Conservation (phyloP, 495 filamentous ascomycete species). For the Annulohypoxylon moriforme region DNA sequence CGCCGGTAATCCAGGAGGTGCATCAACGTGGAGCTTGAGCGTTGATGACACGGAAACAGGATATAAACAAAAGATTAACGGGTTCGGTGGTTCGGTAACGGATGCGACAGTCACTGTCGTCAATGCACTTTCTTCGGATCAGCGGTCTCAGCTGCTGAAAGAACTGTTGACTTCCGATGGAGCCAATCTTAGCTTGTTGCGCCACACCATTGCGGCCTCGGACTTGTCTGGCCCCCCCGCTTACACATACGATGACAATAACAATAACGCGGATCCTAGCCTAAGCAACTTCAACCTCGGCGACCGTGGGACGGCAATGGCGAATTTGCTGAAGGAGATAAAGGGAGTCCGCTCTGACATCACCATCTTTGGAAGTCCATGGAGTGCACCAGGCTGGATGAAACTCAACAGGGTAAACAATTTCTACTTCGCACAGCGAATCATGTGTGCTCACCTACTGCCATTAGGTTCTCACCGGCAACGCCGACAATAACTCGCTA, state of each 20-base stretch:
- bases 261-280: slow-evolving; percentile 53
- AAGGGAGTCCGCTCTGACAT: slow-evolving; percentile 50
- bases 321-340: slow-evolving; percentile 57
- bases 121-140: slow-evolving; percentile 55
- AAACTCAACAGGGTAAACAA: slow-evolving; percentile 60
- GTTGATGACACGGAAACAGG: slow-evolving; percentile 62
- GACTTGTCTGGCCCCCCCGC: slow-evolving; percentile 61
- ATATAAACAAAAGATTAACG: slow-evolving; percentile 60
- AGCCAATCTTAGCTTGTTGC: slow-evolving; percentile 62
- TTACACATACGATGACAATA: slow-evolving; percentile 66
- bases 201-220: slow-evolving; percentile 66
- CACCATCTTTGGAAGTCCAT: slow-evolving; percentile 62
- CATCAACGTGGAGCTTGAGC: slow-evolving; percentile 60
- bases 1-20: slow-evolving; percentile 52
- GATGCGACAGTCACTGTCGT: slow-evolving; percentile 66
- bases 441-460: slow-evolving; percentile 4
- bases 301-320: slow-evolving; percentile 65
- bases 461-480: slow-evolving; percentile 54
- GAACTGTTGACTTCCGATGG: slow-evolving; percentile 61
- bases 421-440: not conserved
- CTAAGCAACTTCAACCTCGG: slow-evolving; percentile 60
- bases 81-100: slow-evolving; percentile 67
- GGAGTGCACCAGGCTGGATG: slow-evolving; percentile 70
- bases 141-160: slow-evolving; percentile 56
- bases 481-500: slow-evolving; percentile 62